A percentile compares a stretch with the other conserved stretches of the same genome.
These are phyloP conservation scores for Cutaneotrichosporon daszewskae DNA, from an alignment of 1,284 basidiomycete genomes.

Conservation along the genomic window DNA sequence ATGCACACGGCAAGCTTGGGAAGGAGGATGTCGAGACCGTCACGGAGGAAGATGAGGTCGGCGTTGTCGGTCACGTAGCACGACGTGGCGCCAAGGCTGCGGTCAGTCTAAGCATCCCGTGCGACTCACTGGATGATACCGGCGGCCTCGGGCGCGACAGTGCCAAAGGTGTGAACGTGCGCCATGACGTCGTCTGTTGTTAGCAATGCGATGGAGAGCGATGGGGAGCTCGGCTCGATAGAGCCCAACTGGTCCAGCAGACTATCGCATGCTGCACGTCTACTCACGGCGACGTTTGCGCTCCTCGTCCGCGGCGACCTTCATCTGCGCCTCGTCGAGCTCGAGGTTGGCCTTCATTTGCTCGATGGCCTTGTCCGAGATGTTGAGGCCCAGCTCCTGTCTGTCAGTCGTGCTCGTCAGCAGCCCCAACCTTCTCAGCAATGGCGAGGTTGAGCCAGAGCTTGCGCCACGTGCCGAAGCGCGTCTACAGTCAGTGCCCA, in stretches of 20 bases:
- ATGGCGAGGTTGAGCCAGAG: conserved; percentile 95
- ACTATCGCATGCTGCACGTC: too few species aligned
- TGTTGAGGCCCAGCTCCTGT: conserved; percentile 76
- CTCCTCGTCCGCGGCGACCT: conserved; percentile 86
- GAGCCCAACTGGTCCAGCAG: too few species aligned
- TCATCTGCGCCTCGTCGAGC: conserved; percentile 84
- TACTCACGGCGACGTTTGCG: conserved; percentile 76
- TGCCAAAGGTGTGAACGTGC: conserved; percentile 95
- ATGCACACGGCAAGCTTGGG: conserved; percentile 85
- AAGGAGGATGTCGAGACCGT: conserved; percentile 77
- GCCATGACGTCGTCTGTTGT: conserved; percentile 87
- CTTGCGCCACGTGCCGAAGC: conserved; percentile 94
- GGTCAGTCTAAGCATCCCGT: background rate
- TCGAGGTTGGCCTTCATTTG: conserved; percentile 92
- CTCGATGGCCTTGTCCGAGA: conserved; percentile 82
- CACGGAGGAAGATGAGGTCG: conserved; percentile 92
- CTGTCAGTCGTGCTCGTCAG: background rate
- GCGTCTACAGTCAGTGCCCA: conserved; percentile 57
- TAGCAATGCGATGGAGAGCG: background rate
- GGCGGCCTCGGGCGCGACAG: conserved; percentile 88
- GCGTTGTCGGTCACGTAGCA: conserved; percentile 99
- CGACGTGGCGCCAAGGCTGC: conserved; percentile 87
- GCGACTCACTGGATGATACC: conserved; percentile 88
- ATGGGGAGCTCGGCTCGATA: too few species aligned
- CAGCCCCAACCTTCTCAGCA: conserved; percentile 68